Conservation (phyloP, 2,329 filamentous ascomycete genomes). For the Arthrobotrys sinensis region DNA sequence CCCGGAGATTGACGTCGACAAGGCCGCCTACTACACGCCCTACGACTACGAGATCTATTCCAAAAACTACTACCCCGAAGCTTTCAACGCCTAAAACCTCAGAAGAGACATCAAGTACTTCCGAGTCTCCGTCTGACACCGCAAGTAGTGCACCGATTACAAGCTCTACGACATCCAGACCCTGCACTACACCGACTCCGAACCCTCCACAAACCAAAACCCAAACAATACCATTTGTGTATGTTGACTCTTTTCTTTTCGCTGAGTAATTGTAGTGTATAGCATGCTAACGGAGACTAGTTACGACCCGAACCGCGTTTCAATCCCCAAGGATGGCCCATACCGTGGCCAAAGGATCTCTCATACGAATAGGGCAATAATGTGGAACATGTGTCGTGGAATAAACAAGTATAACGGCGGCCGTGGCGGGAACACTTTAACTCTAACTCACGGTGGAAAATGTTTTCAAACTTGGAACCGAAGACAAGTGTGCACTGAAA, state of each 20-base stretch:
- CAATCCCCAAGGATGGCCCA: conserved; percentile 22
- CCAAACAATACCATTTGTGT: conserved; percentile 28
- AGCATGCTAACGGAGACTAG: not conserved
- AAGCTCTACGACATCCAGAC: conserved; percentile 1
- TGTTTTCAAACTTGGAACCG: conserved; percentile 31
- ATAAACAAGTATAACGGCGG: conserved; percentile 22
- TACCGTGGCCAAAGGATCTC: conserved; percentile 29
- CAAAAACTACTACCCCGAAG: conserved; percentile 8
- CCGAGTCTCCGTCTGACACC: not conserved
- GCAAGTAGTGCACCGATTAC: conserved; percentile 3
- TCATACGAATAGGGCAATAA: conserved; percentile 28
- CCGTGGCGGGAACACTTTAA: conserved; percentile 4
- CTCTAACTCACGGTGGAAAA: conserved; percentile 22
- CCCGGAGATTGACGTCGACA: not conserved
- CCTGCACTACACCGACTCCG: conserved; percentile 24
- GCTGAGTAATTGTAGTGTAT: not conserved
- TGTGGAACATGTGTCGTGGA: conserved; percentile 35
- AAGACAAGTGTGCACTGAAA: conserved; percentile 4
- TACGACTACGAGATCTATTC: not conserved
- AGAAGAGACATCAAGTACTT: not conserved
- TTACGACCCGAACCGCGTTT: conserved; percentile 28
- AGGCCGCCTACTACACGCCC: conserved; percentile 6
- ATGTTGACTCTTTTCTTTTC: not conserved
- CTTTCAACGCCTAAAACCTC: conserved; percentile 9
- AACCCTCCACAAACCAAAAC: conserved; percentile 23